Evolutionary conservation across 1,284 basidiomycete species (phyloP), one percentile per base, ranked within the genome.

Genomic region (Microbotryum violaceum): DNA sequence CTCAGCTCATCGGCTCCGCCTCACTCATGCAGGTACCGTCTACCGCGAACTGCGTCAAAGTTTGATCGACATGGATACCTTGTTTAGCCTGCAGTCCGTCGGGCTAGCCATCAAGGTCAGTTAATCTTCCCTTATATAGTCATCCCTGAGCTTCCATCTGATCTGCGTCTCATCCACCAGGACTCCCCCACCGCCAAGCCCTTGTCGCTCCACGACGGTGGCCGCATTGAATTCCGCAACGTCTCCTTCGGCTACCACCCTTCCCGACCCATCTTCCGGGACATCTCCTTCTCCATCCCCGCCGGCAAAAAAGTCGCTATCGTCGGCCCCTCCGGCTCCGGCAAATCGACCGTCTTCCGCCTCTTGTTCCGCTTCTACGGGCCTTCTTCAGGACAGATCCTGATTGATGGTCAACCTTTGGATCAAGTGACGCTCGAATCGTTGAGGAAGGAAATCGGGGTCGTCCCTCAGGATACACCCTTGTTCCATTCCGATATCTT

Each of bases 391-490:
- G 96, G 94, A 1, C 79, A 80, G 29, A 97, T 98, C 70, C 78
- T 83, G 58, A 83, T 93, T 63, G 90, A 93, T 72, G 89, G 84
- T 4, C 94, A 97, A 76, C 85, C 92, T 72, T 84, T 97, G 65
- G 80, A 82, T 56, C 79, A 84, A 4, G 78, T 96, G 3, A 82
- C 87, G 67, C 76, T 96, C 51, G 81, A 83, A 46, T 87, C 84
- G 49, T 78, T 97, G 0, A 82, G 94, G 21, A 78, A 78, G 53
- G 79, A 82, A 1, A 87, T 98, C 51, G 96, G 94, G 2, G 90
- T 97, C 12, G 96, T 98, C 1, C 96, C 94, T 0, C 94, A 98
- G 75, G 96, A 98, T 72, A 98, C 94, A 21, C 92, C 94, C 1
- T 80, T 98, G 6, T 97, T 98, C 82, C 93, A 98, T 76, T 87